Percentiles rank a stretch among this genome's conserved stretches.
phyloP scores from a whole-genome alignment of 805 yeast genomes.

The Nakazawaea siamensis region DNA sequence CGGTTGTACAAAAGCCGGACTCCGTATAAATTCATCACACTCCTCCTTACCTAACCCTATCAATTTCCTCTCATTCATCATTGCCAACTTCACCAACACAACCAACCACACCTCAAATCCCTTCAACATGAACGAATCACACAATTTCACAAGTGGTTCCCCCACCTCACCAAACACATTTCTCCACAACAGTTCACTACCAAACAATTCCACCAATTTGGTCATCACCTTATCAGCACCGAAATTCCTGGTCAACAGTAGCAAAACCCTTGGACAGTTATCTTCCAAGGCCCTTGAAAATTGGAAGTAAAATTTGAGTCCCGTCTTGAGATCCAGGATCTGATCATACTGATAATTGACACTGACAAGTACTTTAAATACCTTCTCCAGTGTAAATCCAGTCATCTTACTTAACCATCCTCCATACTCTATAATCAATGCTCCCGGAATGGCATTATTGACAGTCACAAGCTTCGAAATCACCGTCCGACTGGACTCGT shows the following conservation, averaged over 20 bases:
- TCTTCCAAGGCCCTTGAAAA: constrained; percentile 7
- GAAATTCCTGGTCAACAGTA: not conserved
- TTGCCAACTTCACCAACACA: not conserved
- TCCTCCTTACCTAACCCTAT: not conserved
- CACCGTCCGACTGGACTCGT: not conserved
- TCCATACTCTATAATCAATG: constrained; percentile 1
- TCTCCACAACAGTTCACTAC: not conserved
- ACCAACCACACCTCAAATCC: constrained; percentile 2
- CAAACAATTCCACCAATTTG: not conserved
- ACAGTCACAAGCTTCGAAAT: constrained; percentile 3
- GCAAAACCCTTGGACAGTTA: constrained; percentile 2
- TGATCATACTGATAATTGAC: constrained; percentile 2
- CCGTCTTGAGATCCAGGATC: not conserved
- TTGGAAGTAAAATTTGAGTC: constrained; percentile 3
- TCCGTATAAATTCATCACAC: not conserved
- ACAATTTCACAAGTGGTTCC: not conserved
- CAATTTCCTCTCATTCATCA: not conserved
- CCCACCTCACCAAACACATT: not conserved
- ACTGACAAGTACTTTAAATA: constrained; percentile 3
- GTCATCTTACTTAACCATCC: not conserved
- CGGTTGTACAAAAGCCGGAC: not conserved
- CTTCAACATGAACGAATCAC: constrained; percentile 8
- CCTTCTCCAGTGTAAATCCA: not conserved
- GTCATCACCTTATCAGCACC: not conserved
- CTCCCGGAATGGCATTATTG: not conserved